Evolutionary conservation across 352 stramenopile species (phyloP).

Genomic region (Globisporangium perplexum): DNA sequence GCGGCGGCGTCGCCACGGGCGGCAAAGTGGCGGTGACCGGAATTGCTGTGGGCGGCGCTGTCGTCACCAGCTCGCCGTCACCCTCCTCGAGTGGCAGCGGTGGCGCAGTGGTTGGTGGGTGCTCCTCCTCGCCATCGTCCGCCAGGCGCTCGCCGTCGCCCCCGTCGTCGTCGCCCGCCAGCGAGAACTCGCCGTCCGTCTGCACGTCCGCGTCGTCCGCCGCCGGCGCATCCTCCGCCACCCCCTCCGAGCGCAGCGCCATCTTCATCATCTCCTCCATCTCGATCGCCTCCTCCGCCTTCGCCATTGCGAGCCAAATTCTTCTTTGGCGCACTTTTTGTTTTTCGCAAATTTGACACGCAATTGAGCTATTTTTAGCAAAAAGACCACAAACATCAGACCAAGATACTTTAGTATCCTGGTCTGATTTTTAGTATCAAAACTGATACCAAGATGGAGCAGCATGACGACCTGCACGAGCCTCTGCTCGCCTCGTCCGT

Average conservation of each 20-base stretch:
- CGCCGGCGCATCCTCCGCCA: background rate
- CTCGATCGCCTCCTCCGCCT: background rate
- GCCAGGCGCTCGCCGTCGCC: background rate
- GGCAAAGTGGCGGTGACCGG: background rate
- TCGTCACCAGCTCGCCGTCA: background rate
- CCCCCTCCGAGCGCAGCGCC: too few relatives aligned
- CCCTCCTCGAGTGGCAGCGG: background rate
- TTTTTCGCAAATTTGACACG: too few relatives aligned
- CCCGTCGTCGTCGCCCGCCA: conserved; percentile 4
- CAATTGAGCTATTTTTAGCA: too few relatives aligned
- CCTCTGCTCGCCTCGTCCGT: background rate
- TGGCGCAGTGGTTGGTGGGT: background rate
- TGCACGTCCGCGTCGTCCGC: background rate
- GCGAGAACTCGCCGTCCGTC: conserved; percentile 11
- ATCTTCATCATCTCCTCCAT: too few relatives aligned
- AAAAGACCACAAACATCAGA: too few relatives aligned
- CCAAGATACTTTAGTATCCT: too few relatives aligned
- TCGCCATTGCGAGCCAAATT: too few relatives aligned
- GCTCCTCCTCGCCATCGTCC: background rate
- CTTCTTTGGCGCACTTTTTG: too few relatives aligned
- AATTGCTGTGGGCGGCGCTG: background rate
- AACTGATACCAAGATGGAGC: background rate
- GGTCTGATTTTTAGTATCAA: too few relatives aligned
- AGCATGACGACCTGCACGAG: background rate
- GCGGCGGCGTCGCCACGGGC: background rate